A percentile compares a stretch with the other conserved stretches of the same genome.
Evolutionary conservation across 2,329 filamentous ascomycete genomes (phyloP).

Genomic region (Calonectria leucothoes): DNA sequence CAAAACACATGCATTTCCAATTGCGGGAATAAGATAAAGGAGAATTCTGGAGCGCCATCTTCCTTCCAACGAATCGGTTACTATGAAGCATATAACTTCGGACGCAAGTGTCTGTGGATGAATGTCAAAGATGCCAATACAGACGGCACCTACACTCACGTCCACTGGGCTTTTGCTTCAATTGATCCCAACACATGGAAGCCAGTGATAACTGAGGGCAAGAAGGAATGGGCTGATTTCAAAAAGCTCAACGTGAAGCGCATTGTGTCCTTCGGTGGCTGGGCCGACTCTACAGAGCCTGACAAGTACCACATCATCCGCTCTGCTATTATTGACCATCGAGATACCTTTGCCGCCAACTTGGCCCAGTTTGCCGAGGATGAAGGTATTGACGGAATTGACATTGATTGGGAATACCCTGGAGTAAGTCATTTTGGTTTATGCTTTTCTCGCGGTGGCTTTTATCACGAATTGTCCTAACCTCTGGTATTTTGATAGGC

Average conservation of each 20-base stretch:
- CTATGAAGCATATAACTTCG: not conserved
- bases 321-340: not conserved
- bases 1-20: not conserved
- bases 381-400: conserved; percentile 42
- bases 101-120: not conserved
- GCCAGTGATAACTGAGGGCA: not conserved
- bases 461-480: too few relatives aligned
- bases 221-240: not conserved
- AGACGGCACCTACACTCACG: not conserved
- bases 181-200: not conserved
- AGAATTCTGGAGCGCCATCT: not conserved
- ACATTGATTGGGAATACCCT: conserved; percentile 46
- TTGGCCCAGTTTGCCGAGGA: not conserved
- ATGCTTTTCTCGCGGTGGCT: not conserved
- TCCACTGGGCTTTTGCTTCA: not conserved
- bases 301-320: not conserved
- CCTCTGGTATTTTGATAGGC: not conserved
- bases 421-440: conserved; percentile 15
- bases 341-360: not conserved
- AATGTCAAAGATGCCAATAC: not conserved
- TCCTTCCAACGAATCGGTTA: not conserved
- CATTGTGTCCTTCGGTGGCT: not conserved
- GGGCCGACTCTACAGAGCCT: not conserved
- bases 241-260: not conserved
- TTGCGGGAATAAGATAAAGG: not conserved